Conservation (phyloP, 1,139 yeast species). For the Hansenula lynferdii region DNA sequence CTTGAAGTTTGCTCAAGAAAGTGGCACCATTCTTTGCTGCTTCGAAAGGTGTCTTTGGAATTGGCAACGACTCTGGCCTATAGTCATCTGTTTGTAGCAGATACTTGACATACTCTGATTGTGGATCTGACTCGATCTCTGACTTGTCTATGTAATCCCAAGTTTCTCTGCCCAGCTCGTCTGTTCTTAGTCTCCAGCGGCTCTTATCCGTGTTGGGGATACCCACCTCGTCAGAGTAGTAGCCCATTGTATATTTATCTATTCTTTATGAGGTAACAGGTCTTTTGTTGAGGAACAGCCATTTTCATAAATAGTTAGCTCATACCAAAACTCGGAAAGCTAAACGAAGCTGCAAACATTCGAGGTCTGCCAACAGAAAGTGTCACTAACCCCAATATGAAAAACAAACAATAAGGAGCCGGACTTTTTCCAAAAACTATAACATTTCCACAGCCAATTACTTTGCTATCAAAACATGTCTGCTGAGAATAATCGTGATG, state of each 20-base stretch:
- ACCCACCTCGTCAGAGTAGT: conserved; percentile 61
- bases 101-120: conserved; percentile 56
- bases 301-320: too few relatives aligned
- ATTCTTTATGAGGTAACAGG: too few relatives aligned
- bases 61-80: conserved; percentile 34
- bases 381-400: not conserved
- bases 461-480: not conserved
- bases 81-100: conserved; percentile 42
- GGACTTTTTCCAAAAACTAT: not conserved
- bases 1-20: conserved; percentile 67
- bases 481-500: conserved; percentile 39
- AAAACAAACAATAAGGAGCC: too few relatives aligned
- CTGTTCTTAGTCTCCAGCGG: conserved; percentile 73
- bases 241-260: conserved; percentile 1
- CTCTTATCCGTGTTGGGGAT: conserved; percentile 62
- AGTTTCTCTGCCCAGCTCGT: conserved; percentile 68
- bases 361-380: not conserved
- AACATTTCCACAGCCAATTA: too few relatives aligned
- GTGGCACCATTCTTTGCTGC: conserved; percentile 74
- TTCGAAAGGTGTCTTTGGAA: conserved; percentile 42
- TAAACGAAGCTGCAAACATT: too few relatives aligned
- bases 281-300: too few relatives aligned
- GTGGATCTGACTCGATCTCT: conserved; percentile 38
- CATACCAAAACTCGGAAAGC: too few relatives aligned
- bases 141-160: conserved; percentile 66